Conservation (phyloP, 2,329 filamentous ascomycete genomes). For the Apiospora hydei region DNA sequence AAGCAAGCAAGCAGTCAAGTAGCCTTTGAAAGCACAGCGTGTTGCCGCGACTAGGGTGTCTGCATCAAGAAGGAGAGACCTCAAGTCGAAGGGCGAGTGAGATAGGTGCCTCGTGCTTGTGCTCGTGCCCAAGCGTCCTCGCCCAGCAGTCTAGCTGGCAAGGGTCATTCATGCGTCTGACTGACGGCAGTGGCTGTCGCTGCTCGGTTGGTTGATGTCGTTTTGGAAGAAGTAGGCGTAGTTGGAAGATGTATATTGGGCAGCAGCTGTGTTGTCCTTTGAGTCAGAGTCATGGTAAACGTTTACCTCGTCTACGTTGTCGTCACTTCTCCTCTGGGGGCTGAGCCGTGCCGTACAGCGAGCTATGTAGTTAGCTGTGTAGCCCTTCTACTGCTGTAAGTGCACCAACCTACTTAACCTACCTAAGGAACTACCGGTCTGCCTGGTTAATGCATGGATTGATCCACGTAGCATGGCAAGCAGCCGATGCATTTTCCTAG, state of each 20-base stretch:
- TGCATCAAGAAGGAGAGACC: constrained; percentile 3
- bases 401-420: background rate
- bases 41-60: constrained; percentile 10
- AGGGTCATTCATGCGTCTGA: background rate
- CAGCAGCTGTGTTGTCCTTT: constrained; percentile 4
- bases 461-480: constrained; percentile 17
- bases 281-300: background rate
- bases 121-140: background rate
- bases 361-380: background rate
- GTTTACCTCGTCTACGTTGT: background rate
- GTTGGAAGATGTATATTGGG: background rate
- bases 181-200: background rate
- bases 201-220: background rate
- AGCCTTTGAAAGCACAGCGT: background rate
- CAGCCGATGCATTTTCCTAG: background rate
- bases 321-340: background rate
- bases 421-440: background rate
- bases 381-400: background rate
- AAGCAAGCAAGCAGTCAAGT: constrained; percentile 14
- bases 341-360: constrained; percentile 6
- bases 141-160: background rate
- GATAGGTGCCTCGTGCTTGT: background rate
- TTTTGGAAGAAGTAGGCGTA: background rate
- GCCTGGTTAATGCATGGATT: background rate
- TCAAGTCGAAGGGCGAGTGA: background rate